Percentiles rank a stretch among this genome's conserved stretches.
Conservation (phyloP, 164 flowering plant species). For the Vitis riparia region DNA sequence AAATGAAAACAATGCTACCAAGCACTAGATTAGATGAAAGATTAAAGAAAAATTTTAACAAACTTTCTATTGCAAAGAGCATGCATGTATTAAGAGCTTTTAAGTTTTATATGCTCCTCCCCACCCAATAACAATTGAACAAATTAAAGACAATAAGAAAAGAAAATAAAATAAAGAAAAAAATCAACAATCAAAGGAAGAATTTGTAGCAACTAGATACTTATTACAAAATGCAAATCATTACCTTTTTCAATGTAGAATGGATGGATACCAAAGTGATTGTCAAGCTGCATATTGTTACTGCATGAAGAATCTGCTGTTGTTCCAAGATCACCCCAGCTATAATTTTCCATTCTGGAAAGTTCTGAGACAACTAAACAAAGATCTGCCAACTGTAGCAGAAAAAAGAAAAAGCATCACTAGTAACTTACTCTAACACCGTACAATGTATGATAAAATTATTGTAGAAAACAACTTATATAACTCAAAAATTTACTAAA, state of each 20-base stretch:
- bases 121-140: neutral
- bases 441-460: too few relatives aligned
- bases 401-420: neutral
- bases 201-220: too few relatives aligned
- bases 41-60: too few relatives aligned
- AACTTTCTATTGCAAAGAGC: too few relatives aligned
- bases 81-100: too few relatives aligned
- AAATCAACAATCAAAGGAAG: neutral
- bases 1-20: too few relatives aligned
- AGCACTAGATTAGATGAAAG: too few relatives aligned
- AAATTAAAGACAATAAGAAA: neutral
- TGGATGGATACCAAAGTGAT: slow-evolving; percentile 74
- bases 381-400: slow-evolving; percentile 25
- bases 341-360: slow-evolving; percentile 56
- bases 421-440: neutral
- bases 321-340: slow-evolving; percentile 56
- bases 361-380: slow-evolving; percentile 20
- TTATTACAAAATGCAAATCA: neutral
- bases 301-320: slow-evolving; percentile 11
- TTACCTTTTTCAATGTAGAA: slow-evolving; percentile 79
- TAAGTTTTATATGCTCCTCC: too few relatives aligned
- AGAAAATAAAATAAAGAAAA: neutral
- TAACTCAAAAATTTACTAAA: too few relatives aligned
- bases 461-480: too few relatives aligned
- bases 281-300: slow-evolving; percentile 31